Percentiles rank a stretch among this genome's conserved stretches.
These are phyloP conservation scores for Phytophthora constricta DNA, from an alignment of 352 stramenopile species.

Conservation along the genomic window DNA sequence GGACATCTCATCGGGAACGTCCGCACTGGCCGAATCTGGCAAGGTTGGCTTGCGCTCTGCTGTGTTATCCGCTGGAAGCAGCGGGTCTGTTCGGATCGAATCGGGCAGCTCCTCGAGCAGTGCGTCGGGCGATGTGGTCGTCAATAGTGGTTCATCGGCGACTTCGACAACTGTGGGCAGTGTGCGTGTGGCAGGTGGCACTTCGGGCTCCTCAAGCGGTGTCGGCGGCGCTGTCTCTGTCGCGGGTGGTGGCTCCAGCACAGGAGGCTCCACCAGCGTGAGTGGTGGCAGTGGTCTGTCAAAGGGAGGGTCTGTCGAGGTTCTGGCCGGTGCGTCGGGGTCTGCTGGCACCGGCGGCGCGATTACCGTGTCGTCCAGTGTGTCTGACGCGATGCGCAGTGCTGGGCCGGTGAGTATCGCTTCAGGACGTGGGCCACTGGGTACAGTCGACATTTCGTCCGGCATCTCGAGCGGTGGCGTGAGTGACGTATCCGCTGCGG, in stretches of 20 bases:
- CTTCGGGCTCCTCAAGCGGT: constrained; percentile 16
- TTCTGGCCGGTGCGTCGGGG: constrained; percentile 7
- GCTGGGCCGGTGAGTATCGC: constrained; percentile 24
- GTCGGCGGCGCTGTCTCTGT: constrained; percentile 19
- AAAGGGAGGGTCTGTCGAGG: constrained; percentile 39
- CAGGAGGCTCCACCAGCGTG: constrained; percentile 22
- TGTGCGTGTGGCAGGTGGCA: constrained; percentile 15
- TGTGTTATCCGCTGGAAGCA: constrained; percentile 23
- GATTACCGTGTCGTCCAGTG: constrained; percentile 16
- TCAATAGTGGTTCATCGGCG: constrained; percentile 22
- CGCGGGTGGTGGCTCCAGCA: constrained; percentile 20
- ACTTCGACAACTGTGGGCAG: constrained; percentile 17
- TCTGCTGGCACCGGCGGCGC: constrained; percentile 8
- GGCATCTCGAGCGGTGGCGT: constrained; percentile 8
- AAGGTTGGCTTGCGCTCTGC: constrained; percentile 23
- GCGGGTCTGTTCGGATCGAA: constrained; percentile 24
- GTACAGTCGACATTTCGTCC: constrained; percentile 25
- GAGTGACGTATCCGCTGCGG: constrained; percentile 21
- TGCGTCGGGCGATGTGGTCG: constrained; percentile 19
- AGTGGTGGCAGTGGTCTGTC: constrained; percentile 26
- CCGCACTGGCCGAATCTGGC: constrained; percentile 17
- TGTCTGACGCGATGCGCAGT: constrained; percentile 25
- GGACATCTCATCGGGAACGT: constrained; percentile 32
- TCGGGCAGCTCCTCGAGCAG: constrained; percentile 19
- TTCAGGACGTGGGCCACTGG: constrained; percentile 23